Percentiles rank a stretch among this genome's conserved stretches.
Evolutionary conservation across 2,329 filamentous ascomycete species (phyloP).

Genomic region (Westerdykella ornata): DNA sequence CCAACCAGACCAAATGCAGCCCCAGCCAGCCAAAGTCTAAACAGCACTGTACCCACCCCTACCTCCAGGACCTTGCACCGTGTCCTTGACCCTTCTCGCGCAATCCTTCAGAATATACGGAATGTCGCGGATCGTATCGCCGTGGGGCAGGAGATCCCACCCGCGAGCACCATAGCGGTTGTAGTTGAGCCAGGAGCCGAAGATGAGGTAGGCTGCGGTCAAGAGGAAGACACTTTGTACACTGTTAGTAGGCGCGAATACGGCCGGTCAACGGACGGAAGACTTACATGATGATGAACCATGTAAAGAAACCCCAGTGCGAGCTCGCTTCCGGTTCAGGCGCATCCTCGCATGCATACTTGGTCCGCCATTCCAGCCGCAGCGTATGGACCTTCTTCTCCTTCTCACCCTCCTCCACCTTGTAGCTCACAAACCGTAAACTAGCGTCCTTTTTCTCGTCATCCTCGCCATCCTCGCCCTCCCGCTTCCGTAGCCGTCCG

Average conservation of each 20-base stretch:
- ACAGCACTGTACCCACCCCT: slow-evolving; percentile 94
- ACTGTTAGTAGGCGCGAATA: not conserved
- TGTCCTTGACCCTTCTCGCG: slow-evolving; percentile 69
- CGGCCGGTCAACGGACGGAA: slow-evolving; percentile 3
- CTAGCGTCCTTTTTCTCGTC: slow-evolving; percentile 40
- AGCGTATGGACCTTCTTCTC: slow-evolving; percentile 55
- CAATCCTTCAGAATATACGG: slow-evolving; percentile 91
- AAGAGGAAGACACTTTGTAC: slow-evolving; percentile 67
- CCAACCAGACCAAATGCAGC: not conserved
- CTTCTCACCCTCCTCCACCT: slow-evolving; percentile 44
- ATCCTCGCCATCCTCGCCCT: slow-evolving; percentile 25
- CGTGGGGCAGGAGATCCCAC: slow-evolving; percentile 90
- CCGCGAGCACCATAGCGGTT: slow-evolving; percentile 91
- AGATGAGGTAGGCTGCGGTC: slow-evolving; percentile 86
- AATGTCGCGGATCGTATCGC: slow-evolving; percentile 83
- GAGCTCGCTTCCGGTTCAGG: slow-evolving; percentile 45
- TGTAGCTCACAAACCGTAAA: slow-evolving; percentile 71
- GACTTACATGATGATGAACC: slow-evolving; percentile 85
- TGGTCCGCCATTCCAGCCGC: slow-evolving; percentile 76
- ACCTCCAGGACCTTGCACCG: slow-evolving; percentile 73
- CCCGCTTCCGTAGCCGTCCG: slow-evolving; percentile 14
- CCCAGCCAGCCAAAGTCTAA: slow-evolving; percentile 39
- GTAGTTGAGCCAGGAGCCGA: slow-evolving; percentile 98
- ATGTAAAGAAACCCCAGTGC: slow-evolving; percentile 94
- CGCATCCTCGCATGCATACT: slow-evolving; percentile 63